Conservation (phyloP, 768 basidiomycete genomes). For the Punctularia strigosozonata region DNA sequence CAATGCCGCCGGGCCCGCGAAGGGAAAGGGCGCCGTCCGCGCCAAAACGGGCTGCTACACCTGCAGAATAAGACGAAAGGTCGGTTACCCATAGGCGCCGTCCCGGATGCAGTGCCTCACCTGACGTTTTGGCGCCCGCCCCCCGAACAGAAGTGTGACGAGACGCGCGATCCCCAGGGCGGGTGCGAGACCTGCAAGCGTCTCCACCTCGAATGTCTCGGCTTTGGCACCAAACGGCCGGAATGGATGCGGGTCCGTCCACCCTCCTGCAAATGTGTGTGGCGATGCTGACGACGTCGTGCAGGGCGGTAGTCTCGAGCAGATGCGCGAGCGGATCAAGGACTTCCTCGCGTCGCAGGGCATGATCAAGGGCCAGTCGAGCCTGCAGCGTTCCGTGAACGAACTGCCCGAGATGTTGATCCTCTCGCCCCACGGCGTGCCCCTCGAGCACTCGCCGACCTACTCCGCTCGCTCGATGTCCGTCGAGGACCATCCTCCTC, state of each 20-base stretch:
- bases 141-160: constrained; percentile 67
- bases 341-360: constrained; percentile 68
- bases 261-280: constrained; percentile 4
- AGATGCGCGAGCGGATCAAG: constrained; percentile 67
- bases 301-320: constrained; percentile 57
- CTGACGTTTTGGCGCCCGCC: constrained; percentile 10
- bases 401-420: constrained; percentile 45
- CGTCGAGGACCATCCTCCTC: constrained; percentile 23
- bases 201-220: constrained; percentile 73
- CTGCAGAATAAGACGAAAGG: constrained; percentile 80
- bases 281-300: constrained; percentile 4
- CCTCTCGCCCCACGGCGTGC: constrained; percentile 31
- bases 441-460: constrained; percentile 24
- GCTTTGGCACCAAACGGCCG: constrained; percentile 76
- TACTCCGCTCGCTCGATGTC: constrained; percentile 32
- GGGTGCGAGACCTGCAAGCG: constrained; percentile 69
- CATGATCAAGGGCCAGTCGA: constrained; percentile 84
- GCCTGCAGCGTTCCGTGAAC: constrained; percentile 43
- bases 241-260: constrained; percentile 70
- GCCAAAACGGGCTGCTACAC: constrained; percentile 88
- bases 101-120: no score
- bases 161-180: constrained; percentile 47
- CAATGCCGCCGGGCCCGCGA: constrained; percentile 43
- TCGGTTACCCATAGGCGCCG: no score
- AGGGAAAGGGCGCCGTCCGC: constrained; percentile 71